phyloP scores from a whole-genome alignment of 176 grass and related monocot genomes.

The Oryza brachyantha region DNA sequence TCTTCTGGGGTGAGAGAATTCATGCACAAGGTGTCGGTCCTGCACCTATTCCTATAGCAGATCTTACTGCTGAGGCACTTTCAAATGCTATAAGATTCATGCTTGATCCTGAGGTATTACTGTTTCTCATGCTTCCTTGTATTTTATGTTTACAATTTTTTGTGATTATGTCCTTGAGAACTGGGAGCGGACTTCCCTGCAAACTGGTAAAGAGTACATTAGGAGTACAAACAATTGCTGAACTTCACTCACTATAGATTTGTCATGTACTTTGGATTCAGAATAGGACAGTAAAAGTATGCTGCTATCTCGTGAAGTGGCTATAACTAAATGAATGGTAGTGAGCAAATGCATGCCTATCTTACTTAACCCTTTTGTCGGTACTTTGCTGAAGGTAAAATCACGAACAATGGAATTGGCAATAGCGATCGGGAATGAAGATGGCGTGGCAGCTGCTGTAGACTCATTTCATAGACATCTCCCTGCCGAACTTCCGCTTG shows the following conservation, averaged over 20 bases:
- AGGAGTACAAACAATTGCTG: background rate
- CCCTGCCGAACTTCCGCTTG: slow-evolving; percentile 55
- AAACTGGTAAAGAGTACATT: background rate
- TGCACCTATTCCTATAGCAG: slow-evolving; percentile 74
- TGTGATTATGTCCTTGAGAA: background rate
- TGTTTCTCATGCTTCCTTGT: background rate
- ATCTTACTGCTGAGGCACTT: slow-evolving; percentile 71
- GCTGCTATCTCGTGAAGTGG: background rate
- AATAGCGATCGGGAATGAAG: slow-evolving; percentile 82
- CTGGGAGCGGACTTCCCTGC: background rate
- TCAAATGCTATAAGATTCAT: slow-evolving; percentile 84
- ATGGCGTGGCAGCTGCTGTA: slow-evolving; percentile 82
- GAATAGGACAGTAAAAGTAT: background rate
- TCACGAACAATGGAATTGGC: slow-evolving; percentile 65
- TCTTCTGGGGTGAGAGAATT: slow-evolving; percentile 94
- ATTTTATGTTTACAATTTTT: slow-evolving; percentile 1
- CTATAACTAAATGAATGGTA: background rate
- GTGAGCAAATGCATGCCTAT: background rate
- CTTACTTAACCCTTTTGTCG: slow-evolving; percentile 9
- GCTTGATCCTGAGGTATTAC: slow-evolving; percentile 77
- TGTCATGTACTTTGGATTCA: no score
- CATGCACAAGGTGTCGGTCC: slow-evolving; percentile 77
- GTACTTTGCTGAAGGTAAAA: slow-evolving; percentile 64
- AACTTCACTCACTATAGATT: background rate
- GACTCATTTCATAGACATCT: slow-evolving; percentile 79